phyloP scores from a whole-genome alignment of 768 basidiomycete genomes.

The Lactifluus rugatus region DNA sequence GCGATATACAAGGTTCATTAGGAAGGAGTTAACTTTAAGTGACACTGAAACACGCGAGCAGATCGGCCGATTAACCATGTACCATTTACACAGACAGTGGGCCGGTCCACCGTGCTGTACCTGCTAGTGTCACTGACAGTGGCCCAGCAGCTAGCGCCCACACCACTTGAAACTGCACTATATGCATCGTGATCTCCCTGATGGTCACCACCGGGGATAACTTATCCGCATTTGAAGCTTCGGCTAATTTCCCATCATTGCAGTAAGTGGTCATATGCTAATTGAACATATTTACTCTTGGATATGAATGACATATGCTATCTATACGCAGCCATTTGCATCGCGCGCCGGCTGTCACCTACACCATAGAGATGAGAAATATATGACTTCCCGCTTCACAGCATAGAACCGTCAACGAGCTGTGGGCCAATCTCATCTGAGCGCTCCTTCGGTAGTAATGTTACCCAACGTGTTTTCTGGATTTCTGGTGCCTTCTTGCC shows the following conservation, averaged over 20 bases:
- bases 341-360: background rate
- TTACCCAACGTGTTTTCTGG: constrained; percentile 17
- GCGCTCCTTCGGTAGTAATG: constrained; percentile 16
- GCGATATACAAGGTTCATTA: too few species aligned
- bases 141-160: too few species aligned
- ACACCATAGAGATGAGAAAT: background rate
- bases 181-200: background rate
- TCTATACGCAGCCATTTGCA: background rate
- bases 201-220: background rate
- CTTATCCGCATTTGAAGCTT: background rate
- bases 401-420: constrained; percentile 13
- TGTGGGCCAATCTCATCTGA: constrained; percentile 16
- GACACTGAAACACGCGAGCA: too few species aligned
- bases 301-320: background rate
- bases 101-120: too few species aligned
- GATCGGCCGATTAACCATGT: too few species aligned
- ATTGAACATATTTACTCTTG: background rate
- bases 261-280: background rate
- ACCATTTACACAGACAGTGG: too few species aligned
- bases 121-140: too few species aligned
- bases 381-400: background rate
- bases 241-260: background rate
- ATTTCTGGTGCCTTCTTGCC: constrained; percentile 18
- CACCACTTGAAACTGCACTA: too few species aligned
- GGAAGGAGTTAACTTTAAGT: too few species aligned